phyloP scores from a whole-genome alignment of 495 filamentous ascomycete species.

The Neurospora sp. region DNA sequence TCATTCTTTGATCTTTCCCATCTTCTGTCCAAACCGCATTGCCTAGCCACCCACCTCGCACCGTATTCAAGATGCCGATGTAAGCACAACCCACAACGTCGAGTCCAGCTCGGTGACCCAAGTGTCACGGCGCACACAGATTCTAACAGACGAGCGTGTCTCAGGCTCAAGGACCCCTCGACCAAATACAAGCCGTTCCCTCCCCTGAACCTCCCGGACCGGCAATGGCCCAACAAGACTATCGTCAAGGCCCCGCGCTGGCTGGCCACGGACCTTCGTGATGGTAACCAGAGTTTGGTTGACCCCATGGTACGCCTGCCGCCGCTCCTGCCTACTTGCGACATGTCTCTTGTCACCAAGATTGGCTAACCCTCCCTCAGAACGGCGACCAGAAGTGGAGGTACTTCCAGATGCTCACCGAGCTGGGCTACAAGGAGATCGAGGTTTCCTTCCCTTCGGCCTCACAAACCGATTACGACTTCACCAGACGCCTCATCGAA shows the following conservation, averaged over 20 bases:
- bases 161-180: conserved; percentile 88
- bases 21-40: not conserved
- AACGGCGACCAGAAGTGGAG: conserved; percentile 88
- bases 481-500: conserved; percentile 78
- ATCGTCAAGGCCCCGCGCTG: conserved; percentile 74
- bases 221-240: conserved; percentile 82
- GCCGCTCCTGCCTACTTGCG: not conserved
- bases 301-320: conserved; percentile 67
- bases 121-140: conserved; percentile 11
- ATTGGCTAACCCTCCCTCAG: conserved; percentile 35
- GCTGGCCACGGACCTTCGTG: conserved; percentile 76
- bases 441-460: conserved; percentile 94
- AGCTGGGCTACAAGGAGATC: conserved; percentile 96
- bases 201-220: conserved; percentile 70
- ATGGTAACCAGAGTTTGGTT: conserved; percentile 82
- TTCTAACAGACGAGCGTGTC: conserved; percentile 7
- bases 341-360: not conserved
- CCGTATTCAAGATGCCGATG: conserved; percentile 25
- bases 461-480: conserved; percentile 91
- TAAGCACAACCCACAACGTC: conserved; percentile 10
- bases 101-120: not conserved
- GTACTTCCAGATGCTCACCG: conserved; percentile 90
- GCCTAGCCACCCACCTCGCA: not conserved
- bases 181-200: conserved; percentile 75
- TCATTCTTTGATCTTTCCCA: not conserved